phyloP scores from a whole-genome alignment of 345 rosid species.

The Erucastrum elatum region DNA sequence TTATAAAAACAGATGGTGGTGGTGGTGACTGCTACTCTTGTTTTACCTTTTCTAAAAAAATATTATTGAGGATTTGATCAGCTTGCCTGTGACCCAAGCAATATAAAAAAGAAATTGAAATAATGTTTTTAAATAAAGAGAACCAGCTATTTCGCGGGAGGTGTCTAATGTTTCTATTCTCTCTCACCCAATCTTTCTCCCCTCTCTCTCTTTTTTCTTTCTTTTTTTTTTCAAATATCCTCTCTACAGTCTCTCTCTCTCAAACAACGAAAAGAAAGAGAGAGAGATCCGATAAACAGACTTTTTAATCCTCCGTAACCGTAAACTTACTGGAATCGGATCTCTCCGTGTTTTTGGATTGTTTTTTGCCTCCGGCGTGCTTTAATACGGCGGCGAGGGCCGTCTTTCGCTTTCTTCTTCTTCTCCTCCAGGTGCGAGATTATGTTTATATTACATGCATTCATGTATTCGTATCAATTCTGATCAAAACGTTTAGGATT shows the following conservation, averaged over 20 bases:
- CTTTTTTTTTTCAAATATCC: neutral
- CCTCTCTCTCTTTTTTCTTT: neutral
- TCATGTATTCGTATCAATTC: neutral
- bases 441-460: neutral
- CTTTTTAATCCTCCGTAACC: slow-evolving; percentile 1
- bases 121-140: neutral
- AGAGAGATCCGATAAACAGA: slow-evolving; percentile 28
- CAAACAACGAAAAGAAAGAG: neutral
- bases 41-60: neutral
- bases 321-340: slow-evolving; percentile 23
- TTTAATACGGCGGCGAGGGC: slow-evolving; percentile 20
- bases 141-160: slow-evolving; percentile 33
- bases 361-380: slow-evolving; percentile 16
- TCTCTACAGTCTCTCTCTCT: neutral
- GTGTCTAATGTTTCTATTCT: neutral
- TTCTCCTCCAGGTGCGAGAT: slow-evolving; percentile 24
- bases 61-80: neutral
- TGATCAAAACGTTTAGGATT: neutral
- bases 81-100: neutral
- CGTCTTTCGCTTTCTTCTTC: slow-evolving; percentile 26
- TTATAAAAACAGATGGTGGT: neutral
- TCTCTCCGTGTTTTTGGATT: slow-evolving; percentile 15
- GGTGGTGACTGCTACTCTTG: too few species aligned
- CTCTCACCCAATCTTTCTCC: slow-evolving; percentile 6
- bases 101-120: neutral